phyloP scores from a whole-genome alignment of 169 alveolate genomes.

The Plasmodium gonderi region DNA sequence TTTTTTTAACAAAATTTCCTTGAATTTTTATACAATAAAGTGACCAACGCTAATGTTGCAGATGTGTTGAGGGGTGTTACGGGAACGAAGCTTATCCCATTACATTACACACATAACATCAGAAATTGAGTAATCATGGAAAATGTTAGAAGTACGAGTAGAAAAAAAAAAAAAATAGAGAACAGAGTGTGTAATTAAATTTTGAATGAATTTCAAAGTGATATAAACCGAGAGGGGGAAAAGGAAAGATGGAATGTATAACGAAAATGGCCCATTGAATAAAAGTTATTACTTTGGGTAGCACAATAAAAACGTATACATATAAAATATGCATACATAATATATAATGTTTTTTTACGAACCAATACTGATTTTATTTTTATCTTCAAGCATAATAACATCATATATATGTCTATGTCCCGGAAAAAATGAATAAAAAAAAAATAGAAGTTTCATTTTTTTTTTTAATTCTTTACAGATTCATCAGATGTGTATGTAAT shows the following conservation, averaged over 20 bases:
- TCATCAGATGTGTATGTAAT: not conserved
- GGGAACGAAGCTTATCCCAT: not conserved
- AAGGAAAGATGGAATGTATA: not conserved
- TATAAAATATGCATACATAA: not conserved
- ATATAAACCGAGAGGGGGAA: not conserved
- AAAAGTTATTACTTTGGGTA: not conserved
- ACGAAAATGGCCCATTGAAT: not conserved
- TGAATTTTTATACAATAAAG: not conserved
- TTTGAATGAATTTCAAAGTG: not conserved
- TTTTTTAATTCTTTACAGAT: not conserved
- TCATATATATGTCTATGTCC: not conserved
- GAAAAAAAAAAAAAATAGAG: not conserved
- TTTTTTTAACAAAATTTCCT: not conserved
- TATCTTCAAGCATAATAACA: not conserved
- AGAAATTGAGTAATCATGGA: not conserved
- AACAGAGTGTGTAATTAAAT: not conserved
- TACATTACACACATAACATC: not conserved
- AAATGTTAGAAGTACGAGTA: not conserved
- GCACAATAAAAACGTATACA: not conserved
- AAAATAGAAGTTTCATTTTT: not conserved
- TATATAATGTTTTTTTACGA: not conserved
- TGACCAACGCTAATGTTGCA: not conserved
- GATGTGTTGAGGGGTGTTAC: not conserved
- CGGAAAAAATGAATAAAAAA: not conserved
- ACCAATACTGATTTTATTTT: not conserved